Evolutionary conservation across 768 basidiomycete genomes (phyloP), one percentile per base, ranked within the genome.

Genomic region (Leccinum pellstonianum): DNA sequence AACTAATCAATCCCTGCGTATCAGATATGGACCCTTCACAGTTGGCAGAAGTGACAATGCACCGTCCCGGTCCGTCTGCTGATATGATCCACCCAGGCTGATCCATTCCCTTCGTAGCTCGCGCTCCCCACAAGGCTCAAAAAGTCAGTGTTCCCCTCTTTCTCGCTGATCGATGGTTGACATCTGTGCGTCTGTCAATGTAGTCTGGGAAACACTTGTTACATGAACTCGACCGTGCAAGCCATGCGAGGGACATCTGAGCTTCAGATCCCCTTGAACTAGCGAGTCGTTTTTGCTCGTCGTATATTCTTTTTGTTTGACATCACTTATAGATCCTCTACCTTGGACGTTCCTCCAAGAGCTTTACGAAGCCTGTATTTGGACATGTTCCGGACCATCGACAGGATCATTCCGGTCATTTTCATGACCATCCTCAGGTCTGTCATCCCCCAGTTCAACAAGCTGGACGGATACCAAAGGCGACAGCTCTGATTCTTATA

Each of bases 221-320:
- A 99, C 76, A 93, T 98, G 89, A 98, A 95, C 70, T 87, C 97
- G 1, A 93, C 92, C 2, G 79, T 98, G 1, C 97, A 99, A 77
- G 88, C 91, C n/a, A 81, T 98, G 62, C 89, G 93, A 25, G 86
- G 91, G 4, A 88, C 98, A 53, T 94, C 95, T 2, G 94, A 97
- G 66, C 82, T 99, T 5, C 88, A 90, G 68, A 71, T 80, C 1
- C 90, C 92, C 0, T 80, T 98, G 21, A 73, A 73, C 67, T 74
- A 76, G 84, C 90, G 69, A 64, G 83, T 21, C 17, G 46, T 27
- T 7, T 1, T 2, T 3, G 31, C 49, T 52, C 21, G 10, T 31
- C 15, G 4, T 4, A 19, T 43, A n/a, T 5, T 14, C 25, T 27
- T 7, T 3, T 15, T n/a, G 6, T 54, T 43, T 49, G 6, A 65